Evolutionary conservation across 225 moss, liverwort and hornwort genomes (phyloP).

Genomic region (Polytrichum commune): DNA sequence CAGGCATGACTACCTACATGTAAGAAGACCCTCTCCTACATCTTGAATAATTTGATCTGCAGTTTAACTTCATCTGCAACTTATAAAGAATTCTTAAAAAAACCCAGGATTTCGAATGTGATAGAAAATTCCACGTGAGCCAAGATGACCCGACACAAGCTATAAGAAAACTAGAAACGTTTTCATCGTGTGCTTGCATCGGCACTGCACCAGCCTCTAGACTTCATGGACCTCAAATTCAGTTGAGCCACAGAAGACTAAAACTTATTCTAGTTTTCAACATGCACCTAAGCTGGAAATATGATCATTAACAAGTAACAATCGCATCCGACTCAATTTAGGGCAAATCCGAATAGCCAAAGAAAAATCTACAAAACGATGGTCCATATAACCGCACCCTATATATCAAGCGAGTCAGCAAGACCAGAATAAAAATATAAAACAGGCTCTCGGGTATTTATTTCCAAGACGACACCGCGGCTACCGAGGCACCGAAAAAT

Average conservation of each 20-base stretch:
- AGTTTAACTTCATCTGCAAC: background rate
- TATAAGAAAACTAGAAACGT: background rate
- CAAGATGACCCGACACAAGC: too few species aligned
- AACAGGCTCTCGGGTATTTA: too few species aligned
- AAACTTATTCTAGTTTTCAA: too few species aligned
- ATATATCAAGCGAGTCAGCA: too few species aligned
- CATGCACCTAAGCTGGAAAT: too few species aligned
- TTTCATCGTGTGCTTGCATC: background rate
- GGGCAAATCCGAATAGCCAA: background rate
- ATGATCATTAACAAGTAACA: background rate
- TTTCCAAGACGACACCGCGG: conserved; percentile 1
- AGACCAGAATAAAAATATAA: too few species aligned
- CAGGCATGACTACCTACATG: conserved; percentile 1
- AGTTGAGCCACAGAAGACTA: too few species aligned
- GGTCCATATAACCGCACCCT: too few species aligned
- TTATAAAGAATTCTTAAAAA: background rate
- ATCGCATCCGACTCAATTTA: background rate
- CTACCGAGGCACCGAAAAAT: conserved; percentile 16
- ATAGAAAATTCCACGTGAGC: too few species aligned
- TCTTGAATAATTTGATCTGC: background rate
- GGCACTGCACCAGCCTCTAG: background rate
- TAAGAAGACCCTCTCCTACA: conserved; percentile 1
- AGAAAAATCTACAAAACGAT: background rate
- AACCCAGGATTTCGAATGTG: too few species aligned
- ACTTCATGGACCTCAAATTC: background rate